Conservation (phyloP, 2,329 filamentous ascomycete species). For the Fusarium nematophilum region DNA sequence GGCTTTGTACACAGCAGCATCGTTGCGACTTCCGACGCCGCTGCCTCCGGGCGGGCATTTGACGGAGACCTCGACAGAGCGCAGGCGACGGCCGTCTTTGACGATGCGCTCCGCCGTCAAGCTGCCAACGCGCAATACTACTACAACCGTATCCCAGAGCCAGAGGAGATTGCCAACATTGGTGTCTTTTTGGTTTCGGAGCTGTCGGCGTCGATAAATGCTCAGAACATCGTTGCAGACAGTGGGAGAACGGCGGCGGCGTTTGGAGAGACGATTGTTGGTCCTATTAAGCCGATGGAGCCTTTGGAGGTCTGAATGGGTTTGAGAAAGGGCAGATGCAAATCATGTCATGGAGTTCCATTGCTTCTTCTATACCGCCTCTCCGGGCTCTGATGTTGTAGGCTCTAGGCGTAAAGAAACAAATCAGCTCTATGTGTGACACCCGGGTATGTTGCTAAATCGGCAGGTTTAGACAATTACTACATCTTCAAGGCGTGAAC, state of each 20-base stretch:
- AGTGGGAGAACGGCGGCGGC: conserved; percentile 25
- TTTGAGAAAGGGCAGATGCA: too few species aligned
- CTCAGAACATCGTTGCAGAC: conserved; percentile 33
- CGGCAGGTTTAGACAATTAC: too few species aligned
- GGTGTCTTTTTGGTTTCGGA: conserved; percentile 32
- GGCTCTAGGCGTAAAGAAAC: too few species aligned
- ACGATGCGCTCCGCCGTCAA: not conserved
- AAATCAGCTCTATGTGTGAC: too few species aligned
- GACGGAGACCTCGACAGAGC: not conserved
- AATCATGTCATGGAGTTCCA: too few species aligned
- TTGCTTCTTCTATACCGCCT: too few species aligned
- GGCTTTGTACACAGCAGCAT: conserved; percentile 22
- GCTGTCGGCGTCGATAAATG: conserved; percentile 22
- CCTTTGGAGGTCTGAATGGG: too few species aligned
- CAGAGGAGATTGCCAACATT: conserved; percentile 27
- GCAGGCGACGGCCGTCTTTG: not conserved
- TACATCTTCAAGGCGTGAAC: too few species aligned
- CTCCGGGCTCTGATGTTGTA: too few species aligned
- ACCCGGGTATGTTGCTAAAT: too few species aligned
- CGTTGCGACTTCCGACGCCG: not conserved
- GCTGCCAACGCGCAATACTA: conserved; percentile 11
- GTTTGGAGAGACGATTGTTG: conserved; percentile 10
- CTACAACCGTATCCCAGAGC: conserved; percentile 24
- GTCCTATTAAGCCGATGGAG: conserved; percentile 4
- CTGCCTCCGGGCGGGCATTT: not conserved